These are phyloP conservation scores for Balakata baccata DNA, from an alignment of 345 rosid genomes.

Conservation along the genomic window DNA sequence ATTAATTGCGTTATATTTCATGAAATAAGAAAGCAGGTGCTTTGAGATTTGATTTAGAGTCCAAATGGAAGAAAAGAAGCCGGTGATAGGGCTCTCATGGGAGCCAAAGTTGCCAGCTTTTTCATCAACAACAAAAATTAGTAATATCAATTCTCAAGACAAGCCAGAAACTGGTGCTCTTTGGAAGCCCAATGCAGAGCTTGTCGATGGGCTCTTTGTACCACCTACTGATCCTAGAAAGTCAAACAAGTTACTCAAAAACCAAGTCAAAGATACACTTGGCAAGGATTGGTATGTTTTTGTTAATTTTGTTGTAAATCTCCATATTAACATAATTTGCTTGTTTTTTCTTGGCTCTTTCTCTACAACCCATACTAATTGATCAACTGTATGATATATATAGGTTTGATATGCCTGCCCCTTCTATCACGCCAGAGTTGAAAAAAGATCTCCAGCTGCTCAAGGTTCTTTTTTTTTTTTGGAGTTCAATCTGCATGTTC, in stretches of 20 bases:
- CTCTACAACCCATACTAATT: neutral
- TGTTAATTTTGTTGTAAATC: neutral
- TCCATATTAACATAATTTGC: neutral
- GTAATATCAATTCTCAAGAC: conserved; percentile 13
- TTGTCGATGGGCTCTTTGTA: conserved; percentile 75
- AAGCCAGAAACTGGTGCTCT: conserved; percentile 37
- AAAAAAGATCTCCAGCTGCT: conserved; percentile 85
- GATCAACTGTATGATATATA: neutral
- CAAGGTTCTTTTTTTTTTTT: conserved; percentile 46
- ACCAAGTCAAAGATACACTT: conserved; percentile 64
- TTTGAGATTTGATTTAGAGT: neutral
- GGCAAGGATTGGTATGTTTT: conserved; percentile 60
- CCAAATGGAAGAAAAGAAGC: conserved; percentile 51
- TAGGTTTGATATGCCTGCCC: conserved; percentile 98
- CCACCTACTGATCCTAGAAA: conserved; percentile 69
- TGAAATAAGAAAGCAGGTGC: too few species aligned
- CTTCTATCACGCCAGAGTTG: conserved; percentile 74
- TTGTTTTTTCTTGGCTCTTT: neutral
- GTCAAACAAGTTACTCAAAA: conserved; percentile 60
- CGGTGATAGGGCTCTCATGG: conserved; percentile 79
- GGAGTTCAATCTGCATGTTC: neutral
- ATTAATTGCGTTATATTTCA: too few species aligned
- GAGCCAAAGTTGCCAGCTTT: conserved; percentile 63
- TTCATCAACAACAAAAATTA: conserved; percentile 16
- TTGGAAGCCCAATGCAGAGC: conserved; percentile 60